These are phyloP conservation scores for Paraphaeosphaeria minitans DNA, from an alignment of 2,329 filamentous ascomycete genomes.

Conservation along the genomic window DNA sequence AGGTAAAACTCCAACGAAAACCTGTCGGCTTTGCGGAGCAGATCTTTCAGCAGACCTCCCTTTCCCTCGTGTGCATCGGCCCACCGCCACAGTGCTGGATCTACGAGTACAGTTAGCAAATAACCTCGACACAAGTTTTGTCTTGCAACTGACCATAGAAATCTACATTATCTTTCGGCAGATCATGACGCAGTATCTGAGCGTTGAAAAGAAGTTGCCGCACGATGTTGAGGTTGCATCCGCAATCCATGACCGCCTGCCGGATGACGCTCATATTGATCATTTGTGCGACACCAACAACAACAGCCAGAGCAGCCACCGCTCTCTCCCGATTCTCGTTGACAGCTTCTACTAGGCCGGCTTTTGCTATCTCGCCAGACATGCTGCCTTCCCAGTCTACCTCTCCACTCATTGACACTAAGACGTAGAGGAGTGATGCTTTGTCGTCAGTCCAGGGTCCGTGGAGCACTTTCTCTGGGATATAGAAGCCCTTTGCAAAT, in stretches of 20 bases:
- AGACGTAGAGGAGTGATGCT: constrained; percentile 37
- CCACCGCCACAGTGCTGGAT: constrained; percentile 42
- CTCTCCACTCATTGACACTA: constrained; percentile 41
- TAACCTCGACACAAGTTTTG: neutral
- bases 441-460: constrained; percentile 41
- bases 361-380: constrained; percentile 41
- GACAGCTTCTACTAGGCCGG: constrained; percentile 37
- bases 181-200: constrained; percentile 32
- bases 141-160: constrained; percentile 25
- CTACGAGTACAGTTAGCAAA: constrained; percentile 10
- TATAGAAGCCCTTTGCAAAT: constrained; percentile 37
- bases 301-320: constrained; percentile 40
- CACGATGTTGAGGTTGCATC: constrained; percentile 35
- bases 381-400: constrained; percentile 43
- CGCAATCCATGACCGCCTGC: constrained; percentile 37
- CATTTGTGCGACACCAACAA: constrained; percentile 36
- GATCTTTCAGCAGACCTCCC: constrained; percentile 34
- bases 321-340: constrained; percentile 34
- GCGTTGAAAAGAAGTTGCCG: constrained; percentile 44
- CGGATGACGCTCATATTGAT: constrained; percentile 37
- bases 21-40: constrained; percentile 37
- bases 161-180: constrained; percentile 27
- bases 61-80: constrained; percentile 35
- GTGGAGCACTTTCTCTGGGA: constrained; percentile 45
- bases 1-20: constrained; percentile 44